phyloP scores from a whole-genome alignment of 1,284 basidiomycete species.

The Xerocomus nothofagi region DNA sequence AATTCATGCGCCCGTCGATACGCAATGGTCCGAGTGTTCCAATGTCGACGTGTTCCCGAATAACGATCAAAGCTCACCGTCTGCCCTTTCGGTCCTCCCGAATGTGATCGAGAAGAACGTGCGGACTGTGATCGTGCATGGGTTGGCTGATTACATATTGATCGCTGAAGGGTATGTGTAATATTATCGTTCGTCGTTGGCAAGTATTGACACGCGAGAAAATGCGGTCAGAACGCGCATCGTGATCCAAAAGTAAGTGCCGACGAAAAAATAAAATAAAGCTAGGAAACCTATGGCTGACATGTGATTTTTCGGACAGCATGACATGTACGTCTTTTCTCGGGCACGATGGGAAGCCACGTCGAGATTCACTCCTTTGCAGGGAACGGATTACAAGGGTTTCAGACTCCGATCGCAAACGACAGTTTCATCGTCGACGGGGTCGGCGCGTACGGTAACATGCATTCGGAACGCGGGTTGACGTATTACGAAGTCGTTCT shows the following conservation, averaged over 20 bases:
- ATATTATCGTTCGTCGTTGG: too few relatives aligned
- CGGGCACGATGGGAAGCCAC: neutral
- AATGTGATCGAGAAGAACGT: constrained; percentile 75
- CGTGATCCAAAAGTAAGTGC: constrained; percentile 63
- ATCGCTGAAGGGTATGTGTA: constrained; percentile 72
- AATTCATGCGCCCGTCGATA: constrained; percentile 67
- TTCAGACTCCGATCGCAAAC: constrained; percentile 61
- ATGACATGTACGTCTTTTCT: constrained; percentile 61
- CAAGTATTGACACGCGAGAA: neutral
- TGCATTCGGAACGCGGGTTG: constrained; percentile 65
- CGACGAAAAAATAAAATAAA: neutral
- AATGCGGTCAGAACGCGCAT: constrained; percentile 50
- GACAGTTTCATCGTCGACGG: constrained; percentile 72
- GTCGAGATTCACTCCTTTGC: neutral
- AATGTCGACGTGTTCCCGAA: constrained; percentile 58
- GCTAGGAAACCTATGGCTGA: too few relatives aligned
- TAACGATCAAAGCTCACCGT: constrained; percentile 60
- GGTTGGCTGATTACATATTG: constrained; percentile 67
- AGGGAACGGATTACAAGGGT: constrained; percentile 71
- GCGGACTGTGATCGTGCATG: constrained; percentile 69
- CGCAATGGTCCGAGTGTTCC: constrained; percentile 66
- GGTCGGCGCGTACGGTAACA: constrained; percentile 61
- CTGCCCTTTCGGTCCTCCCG: constrained; percentile 64
- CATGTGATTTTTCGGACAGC: too few relatives aligned
- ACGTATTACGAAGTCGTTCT: constrained; percentile 65